Evolutionary conservation across 441 rosid species (phyloP).

Genomic region (Pelargonium cotyledonis): DNA sequence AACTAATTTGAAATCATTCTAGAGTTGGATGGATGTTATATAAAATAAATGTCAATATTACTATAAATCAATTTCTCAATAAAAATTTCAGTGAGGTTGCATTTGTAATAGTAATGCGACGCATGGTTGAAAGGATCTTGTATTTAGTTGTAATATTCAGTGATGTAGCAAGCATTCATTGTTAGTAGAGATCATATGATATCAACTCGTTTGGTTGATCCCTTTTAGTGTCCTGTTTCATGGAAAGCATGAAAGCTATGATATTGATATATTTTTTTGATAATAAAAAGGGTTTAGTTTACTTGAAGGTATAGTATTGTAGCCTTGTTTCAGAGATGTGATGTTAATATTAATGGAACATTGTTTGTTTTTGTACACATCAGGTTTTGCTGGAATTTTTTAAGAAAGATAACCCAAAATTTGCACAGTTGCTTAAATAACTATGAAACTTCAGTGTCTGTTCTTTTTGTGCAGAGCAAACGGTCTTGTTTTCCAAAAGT

Average conservation of each 20-base stretch:
- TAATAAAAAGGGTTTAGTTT: background rate
- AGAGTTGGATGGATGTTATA: background rate
- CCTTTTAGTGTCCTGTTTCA: background rate
- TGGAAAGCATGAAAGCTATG: background rate
- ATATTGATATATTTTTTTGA: background rate
- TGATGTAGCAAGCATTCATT: background rate
- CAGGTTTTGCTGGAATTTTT: background rate
- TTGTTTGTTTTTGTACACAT: background rate
- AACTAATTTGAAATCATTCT: background rate
- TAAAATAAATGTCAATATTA: no score
- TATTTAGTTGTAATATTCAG: background rate
- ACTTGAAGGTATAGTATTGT: background rate
- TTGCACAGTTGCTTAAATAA: background rate
- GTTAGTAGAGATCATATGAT: background rate
- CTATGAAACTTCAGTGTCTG: conserved; percentile 5
- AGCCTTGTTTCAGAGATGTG: background rate
- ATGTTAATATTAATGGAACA: background rate
- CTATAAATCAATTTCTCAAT: no score
- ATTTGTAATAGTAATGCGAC: background rate
- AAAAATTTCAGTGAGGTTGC: background rate
- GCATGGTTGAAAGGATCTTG: conserved; percentile 5
- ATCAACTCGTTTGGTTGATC: background rate
- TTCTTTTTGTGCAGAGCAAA: conserved; percentile 53
- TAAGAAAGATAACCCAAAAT: background rate
- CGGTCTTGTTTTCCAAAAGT: conserved; percentile 75